phyloP scores from a whole-genome alignment of 2,329 filamentous ascomycete genomes.

The Sclerotinia sclerotiorum region DNA sequence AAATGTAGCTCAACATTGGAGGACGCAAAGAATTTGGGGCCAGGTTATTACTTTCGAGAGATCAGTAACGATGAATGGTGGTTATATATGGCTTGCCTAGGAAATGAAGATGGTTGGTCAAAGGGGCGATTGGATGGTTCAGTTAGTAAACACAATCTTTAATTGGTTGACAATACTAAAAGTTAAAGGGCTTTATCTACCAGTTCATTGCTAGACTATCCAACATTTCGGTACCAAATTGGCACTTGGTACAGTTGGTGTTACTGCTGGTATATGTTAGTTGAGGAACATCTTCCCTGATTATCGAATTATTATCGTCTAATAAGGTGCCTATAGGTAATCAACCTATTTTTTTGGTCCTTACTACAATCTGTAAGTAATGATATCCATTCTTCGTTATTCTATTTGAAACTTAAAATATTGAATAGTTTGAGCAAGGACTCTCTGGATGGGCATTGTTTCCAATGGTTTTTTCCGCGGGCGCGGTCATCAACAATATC shows the following conservation, averaged over 20 bases:
- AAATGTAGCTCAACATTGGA: neutral
- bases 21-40: neutral
- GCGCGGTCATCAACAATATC: neutral
- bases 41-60: conserved; percentile 2
- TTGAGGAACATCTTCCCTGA: neutral
- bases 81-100: conserved; percentile 18
- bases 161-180: neutral
- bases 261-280: neutral
- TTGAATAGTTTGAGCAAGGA: neutral
- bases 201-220: neutral
- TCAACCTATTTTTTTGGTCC: neutral
- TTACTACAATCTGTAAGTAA: neutral
- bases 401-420: neutral
- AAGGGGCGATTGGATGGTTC: neutral
- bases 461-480: neutral
- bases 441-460: neutral
- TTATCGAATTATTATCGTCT: neutral
- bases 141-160: neutral
- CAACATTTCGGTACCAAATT: neutral
- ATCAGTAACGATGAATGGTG: conserved; percentile 13
- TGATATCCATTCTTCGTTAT: neutral
- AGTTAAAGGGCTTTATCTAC: neutral
- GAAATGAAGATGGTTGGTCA: conserved; percentile 14
- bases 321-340: neutral
- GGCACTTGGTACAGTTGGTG: neutral